These are phyloP conservation scores for Colletotrichum siamense DNA, from an alignment of 2,329 filamentous ascomycete genomes.

Conservation along the genomic window DNA sequence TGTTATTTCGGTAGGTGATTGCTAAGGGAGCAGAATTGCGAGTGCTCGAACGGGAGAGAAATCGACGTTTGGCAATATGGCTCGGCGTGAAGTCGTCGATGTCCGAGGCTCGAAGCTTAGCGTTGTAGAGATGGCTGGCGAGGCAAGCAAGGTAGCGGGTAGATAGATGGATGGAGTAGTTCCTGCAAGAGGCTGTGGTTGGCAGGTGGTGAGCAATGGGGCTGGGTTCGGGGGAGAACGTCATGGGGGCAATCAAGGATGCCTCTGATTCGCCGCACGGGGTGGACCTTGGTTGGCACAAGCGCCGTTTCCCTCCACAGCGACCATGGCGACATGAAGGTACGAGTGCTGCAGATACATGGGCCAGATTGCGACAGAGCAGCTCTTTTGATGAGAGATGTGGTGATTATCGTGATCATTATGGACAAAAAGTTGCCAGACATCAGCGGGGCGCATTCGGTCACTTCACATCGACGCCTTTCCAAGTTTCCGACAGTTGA, in stretches of 20 bases:
- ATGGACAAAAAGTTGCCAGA: background rate
- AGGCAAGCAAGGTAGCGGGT: background rate
- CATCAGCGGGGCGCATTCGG: background rate
- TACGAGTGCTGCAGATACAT: background rate
- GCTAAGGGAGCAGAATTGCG: background rate
- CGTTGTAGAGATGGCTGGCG: conserved; percentile 18
- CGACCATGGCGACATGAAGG: conserved; percentile 16
- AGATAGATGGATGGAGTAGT: conserved; percentile 6
- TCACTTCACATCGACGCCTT: background rate
- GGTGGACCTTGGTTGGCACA: conserved; percentile 13
- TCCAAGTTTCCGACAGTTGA: background rate
- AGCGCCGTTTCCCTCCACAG: conserved; percentile 18
- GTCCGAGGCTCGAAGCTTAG: conserved; percentile 3
- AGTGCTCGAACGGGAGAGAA: background rate
- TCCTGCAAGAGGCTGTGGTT: conserved; percentile 14
- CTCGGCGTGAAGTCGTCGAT: conserved; percentile 6
- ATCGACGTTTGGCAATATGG: background rate
- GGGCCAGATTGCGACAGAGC: background rate
- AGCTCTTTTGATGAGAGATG: background rate
- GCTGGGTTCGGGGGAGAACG: conserved; percentile 22
- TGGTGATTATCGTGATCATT: background rate
- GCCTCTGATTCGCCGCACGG: conserved; percentile 18
- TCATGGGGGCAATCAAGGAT: conserved; percentile 20
- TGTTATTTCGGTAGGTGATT: background rate
- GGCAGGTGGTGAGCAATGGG: conserved; percentile 17